phyloP scores from a whole-genome alignment of 2,329 filamentous ascomycete species.

The Chaetoscypha palmicola region DNA sequence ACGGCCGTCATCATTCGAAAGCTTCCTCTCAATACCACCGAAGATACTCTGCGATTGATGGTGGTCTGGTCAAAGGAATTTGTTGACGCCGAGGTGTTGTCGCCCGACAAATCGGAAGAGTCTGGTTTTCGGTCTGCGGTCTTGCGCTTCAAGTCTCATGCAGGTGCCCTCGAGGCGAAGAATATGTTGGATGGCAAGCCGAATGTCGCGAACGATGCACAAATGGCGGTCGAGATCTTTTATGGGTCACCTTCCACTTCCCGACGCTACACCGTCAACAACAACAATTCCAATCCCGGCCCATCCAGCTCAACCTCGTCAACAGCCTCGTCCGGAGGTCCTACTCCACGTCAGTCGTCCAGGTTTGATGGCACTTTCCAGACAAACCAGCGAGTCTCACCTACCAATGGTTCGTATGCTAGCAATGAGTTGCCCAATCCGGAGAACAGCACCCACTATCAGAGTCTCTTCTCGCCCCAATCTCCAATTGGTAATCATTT shows the following conservation, averaged over 20 bases:
- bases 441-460: constrained; percentile 46
- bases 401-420: constrained; percentile 47
- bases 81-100: constrained; percentile 43
- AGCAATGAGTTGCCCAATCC: constrained; percentile 54
- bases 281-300: constrained; percentile 38
- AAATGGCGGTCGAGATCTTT: constrained; percentile 53
- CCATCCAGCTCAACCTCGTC: constrained; percentile 35
- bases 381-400: constrained; percentile 34
- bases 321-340: constrained; percentile 32
- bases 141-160: constrained; percentile 44
- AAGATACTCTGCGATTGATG: constrained; percentile 50
- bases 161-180: constrained; percentile 50
- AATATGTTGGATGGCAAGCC: constrained; percentile 50
- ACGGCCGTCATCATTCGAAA: constrained; percentile 45
- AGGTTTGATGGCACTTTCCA: constrained; percentile 59
- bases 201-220: constrained; percentile 42
- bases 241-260: constrained; percentile 30
- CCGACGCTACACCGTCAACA: constrained; percentile 50
- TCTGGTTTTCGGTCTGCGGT: constrained; percentile 45
- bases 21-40: constrained; percentile 46
- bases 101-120: constrained; percentile 43
- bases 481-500: constrained; percentile 66
- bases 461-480: constrained; percentile 63
- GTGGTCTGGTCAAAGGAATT: constrained; percentile 52
- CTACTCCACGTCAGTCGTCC: constrained; percentile 26